phyloP scores from a whole-genome alignment of 768 basidiomycete species.

The Leccinum broughii region DNA sequence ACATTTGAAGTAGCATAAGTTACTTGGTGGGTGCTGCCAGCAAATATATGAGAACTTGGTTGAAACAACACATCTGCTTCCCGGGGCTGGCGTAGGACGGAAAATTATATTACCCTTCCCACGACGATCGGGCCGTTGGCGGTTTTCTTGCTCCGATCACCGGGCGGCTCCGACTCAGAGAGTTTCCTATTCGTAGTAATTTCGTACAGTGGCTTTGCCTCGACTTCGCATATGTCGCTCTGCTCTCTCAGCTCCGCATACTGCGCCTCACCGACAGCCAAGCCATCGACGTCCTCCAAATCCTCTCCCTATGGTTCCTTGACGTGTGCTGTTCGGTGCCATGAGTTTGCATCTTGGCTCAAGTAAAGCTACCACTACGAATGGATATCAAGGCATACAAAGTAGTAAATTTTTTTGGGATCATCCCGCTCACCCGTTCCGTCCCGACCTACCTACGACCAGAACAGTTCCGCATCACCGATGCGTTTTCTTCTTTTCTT shows the following conservation, averaged over 20 bases:
- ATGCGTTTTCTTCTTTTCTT: slow-evolving; percentile 26
- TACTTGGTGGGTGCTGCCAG: no score
- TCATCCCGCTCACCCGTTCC: slow-evolving; percentile 9
- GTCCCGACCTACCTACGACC: slow-evolving; percentile 41
- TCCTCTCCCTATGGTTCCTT: slow-evolving; percentile 58
- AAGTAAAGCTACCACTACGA: slow-evolving; percentile 5
- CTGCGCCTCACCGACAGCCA: slow-evolving; percentile 72
- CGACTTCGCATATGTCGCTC: slow-evolving; percentile 57
- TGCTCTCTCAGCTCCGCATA: slow-evolving; percentile 54
- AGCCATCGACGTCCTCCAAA: slow-evolving; percentile 64
- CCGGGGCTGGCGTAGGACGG: no score
- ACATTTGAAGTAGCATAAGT: no score
- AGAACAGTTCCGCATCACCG: slow-evolving; percentile 48
- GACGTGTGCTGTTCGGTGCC: slow-evolving; percentile 72
- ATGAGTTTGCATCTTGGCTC: slow-evolving; percentile 56
- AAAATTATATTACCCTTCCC: no score
- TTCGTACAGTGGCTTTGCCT: slow-evolving; percentile 60
- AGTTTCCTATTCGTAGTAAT: no score
- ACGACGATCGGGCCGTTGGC: no score
- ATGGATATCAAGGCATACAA: slow-evolving; percentile 29
- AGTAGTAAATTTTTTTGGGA: slow-evolving; percentile 27
- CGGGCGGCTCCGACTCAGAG: no score
- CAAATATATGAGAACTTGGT: no score
- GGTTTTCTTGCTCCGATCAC: no score
- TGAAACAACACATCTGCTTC: no score